Conservation (phyloP, 176 grass and related monocot species). For the Aegilops umbellulata region DNA sequence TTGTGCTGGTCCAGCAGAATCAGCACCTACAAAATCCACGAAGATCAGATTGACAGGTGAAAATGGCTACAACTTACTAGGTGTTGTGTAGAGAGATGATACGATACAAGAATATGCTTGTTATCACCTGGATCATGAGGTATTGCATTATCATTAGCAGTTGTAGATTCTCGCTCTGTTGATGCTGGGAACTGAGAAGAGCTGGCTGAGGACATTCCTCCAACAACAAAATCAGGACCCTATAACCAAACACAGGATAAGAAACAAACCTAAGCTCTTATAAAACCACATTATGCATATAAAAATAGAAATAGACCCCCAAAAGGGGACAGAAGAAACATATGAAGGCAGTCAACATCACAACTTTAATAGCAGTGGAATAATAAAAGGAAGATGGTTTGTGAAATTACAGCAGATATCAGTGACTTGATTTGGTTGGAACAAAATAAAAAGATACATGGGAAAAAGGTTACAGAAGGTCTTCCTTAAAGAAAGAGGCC, state of each 20-base stretch:
- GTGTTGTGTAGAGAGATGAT: background rate
- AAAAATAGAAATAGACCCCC: conserved; percentile 7
- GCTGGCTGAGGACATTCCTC: conserved; percentile 69
- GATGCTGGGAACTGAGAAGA: conserved; percentile 50
- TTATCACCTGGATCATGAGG: conserved; percentile 60
- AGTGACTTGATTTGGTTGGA: background rate
- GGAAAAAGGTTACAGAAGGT: background rate
- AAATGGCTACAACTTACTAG: background rate
- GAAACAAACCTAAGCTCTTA: conserved; percentile 25
- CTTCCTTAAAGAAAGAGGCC: background rate
- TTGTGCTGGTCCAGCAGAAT: conserved; percentile 39
- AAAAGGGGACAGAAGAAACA: background rate
- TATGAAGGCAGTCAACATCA: background rate
- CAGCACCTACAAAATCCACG: conserved; percentile 46
- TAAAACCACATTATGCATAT: conserved; percentile 1
- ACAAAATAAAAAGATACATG: background rate
- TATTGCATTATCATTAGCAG: conserved; percentile 54
- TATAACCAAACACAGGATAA: conserved; percentile 26
- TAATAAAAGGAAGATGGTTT: background rate
- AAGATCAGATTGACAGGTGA: conserved; percentile 18
- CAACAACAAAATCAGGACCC: conserved; percentile 60
- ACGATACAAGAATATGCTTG: background rate
- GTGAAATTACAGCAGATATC: background rate
- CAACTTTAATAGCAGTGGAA: background rate
- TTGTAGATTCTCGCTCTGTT: conserved; percentile 44